Evolutionary conservation across 257 asterid genomes (phyloP), one percentile per base, ranked within the genome.

Genomic region (Solanum tacnaense): DNA sequence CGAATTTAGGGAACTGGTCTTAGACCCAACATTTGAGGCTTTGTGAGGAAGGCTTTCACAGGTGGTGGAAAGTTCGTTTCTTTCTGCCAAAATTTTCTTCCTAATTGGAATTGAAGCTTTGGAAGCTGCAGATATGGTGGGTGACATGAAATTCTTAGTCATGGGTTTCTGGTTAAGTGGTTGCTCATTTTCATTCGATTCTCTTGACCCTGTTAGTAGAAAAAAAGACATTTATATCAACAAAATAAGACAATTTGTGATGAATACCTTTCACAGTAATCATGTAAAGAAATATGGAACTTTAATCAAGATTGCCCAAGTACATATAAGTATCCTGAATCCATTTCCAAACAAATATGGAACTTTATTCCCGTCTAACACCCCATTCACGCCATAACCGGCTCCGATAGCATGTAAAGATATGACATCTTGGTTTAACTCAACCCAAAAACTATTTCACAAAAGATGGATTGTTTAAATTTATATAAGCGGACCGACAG

Each of bases 81-180:
- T 92, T 46, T 94, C 98, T 3, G 86, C 92, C 73, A 95, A 88
- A 86, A 95, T 86, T 86, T 92, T 94, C 92, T 89, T 95, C 74
- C 92, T 91, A 44, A 79, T 44, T 13, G 93, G 89, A 72, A 90
- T 84, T 36, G 91, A 85, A 84, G 92, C 93, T 88, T 93, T 93
- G 7, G 98, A 93, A 87, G 92, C 88, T 44, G 96, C 94, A 73
- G 98, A 95, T 27, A 93, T 88, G 1, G 98, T 93, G 84, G 95
- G 92, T 41, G 96, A 90, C 96, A 91, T 95, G 92, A 91, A 94
- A 67, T 91, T 89, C 84, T 92, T 94, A 36, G 87, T 52, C 35
- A 72, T 31, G 23, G 87, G 70, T 85, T 91, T 93, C 90, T 88
- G 88, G 4, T 73, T 13, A 29, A 16, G 88, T 84, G 83, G 90